phyloP scores from a whole-genome alignment of 768 basidiomycete genomes.

The Lyophyllum semitale region DNA sequence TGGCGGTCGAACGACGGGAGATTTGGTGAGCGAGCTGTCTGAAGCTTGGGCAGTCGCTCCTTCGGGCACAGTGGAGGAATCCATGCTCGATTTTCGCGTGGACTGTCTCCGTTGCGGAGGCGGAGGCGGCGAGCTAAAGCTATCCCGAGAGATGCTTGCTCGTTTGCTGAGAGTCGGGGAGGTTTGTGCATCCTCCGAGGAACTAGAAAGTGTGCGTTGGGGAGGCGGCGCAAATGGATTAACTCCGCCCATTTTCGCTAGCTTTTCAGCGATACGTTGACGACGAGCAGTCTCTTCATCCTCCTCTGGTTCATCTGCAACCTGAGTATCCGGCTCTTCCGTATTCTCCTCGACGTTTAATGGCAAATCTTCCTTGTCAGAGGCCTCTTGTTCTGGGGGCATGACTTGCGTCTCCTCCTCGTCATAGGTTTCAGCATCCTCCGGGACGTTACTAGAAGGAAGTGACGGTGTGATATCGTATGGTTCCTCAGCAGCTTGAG shows the following conservation, averaged over 20 bases:
- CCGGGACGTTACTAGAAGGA: not conserved
- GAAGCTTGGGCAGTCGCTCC: not conserved
- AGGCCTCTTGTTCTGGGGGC: not conserved
- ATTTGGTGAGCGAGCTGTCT: not conserved
- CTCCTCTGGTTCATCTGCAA: slow-evolving; percentile 36
- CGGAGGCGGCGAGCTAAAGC: slow-evolving; percentile 1
- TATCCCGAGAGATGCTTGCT: slow-evolving; percentile 10
- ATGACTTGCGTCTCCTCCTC: not conserved
- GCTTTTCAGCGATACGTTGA: slow-evolving; percentile 62
- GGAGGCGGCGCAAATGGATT: slow-evolving; percentile 46
- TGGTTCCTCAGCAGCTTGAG: not conserved
- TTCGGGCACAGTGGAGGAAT: not conserved
- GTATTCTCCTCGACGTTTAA: not conserved
- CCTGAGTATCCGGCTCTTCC: slow-evolving; percentile 1
- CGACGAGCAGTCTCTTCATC: slow-evolving; percentile 57
- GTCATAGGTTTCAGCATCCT: not conserved
- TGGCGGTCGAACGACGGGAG: not conserved
- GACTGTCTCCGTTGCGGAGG: slow-evolving; percentile 13
- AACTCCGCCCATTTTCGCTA: slow-evolving; percentile 69
- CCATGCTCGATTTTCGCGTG: slow-evolving; percentile 1
- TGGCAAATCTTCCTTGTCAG: not conserved
- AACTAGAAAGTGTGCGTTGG: slow-evolving; percentile 18
- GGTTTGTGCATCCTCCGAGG: slow-evolving; percentile 14
- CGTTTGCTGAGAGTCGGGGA: slow-evolving; percentile 10
- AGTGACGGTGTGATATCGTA: not conserved